These are phyloP conservation scores for Albizia julibrissin DNA, from an alignment of 306 rosid species.

Conservation along the genomic window DNA sequence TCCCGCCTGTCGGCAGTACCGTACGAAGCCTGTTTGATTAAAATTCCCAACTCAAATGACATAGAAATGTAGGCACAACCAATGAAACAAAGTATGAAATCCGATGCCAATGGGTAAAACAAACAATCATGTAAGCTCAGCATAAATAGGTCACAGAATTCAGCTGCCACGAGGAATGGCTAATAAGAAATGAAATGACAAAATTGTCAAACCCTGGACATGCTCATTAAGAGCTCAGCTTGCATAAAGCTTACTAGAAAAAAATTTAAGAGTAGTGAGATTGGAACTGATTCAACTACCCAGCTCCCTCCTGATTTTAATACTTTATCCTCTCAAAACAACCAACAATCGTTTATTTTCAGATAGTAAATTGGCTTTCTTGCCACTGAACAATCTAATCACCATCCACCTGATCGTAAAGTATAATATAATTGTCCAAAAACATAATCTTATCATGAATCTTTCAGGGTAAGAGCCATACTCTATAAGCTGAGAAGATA, in stretches of 20 bases:
- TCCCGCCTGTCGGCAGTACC: background rate
- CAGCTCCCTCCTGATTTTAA: slow-evolving; percentile 15
- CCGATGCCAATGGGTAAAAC: background rate
- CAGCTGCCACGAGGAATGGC: background rate
- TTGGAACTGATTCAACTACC: background rate
- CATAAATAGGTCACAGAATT: background rate
- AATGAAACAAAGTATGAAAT: background rate
- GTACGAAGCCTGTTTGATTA: background rate
- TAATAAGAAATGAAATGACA: background rate
- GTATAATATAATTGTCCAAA: background rate
- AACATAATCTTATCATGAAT: slow-evolving; percentile 14
- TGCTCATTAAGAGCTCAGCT: background rate
- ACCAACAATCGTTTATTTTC: slow-evolving; percentile 9
- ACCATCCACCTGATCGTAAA: slow-evolving; percentile 15
- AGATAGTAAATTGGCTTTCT: slow-evolving; percentile 9
- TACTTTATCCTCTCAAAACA: background rate
- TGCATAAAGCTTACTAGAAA: background rate
- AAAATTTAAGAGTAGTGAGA: background rate
- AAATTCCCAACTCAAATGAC: background rate
- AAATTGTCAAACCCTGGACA: background rate
- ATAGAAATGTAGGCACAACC: background rate
- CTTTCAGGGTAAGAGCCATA: slow-evolving; percentile 14
- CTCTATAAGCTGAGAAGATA: slow-evolving; percentile 12
- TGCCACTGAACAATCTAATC: slow-evolving; percentile 22
- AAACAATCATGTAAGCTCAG: background rate